Conservation (phyloP, 345 rosid species). For the Excoecaria agallocha region DNA sequence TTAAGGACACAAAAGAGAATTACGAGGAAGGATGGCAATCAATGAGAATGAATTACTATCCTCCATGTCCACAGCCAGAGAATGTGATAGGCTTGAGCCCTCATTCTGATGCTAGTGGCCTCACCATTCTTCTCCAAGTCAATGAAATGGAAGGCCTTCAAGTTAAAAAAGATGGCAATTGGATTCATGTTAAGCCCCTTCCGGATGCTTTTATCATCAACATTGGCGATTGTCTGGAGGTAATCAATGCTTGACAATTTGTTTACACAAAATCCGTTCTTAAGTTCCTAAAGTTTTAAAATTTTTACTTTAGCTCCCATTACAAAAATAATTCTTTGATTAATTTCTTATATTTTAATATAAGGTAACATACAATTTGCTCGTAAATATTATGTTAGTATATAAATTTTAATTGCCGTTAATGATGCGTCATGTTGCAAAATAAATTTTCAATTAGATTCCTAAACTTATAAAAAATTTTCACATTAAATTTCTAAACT, state of each 20-base stretch:
- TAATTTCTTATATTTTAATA: too few species aligned
- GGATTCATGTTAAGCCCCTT: constrained; percentile 35
- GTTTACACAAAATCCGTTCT: too few species aligned
- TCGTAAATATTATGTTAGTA: too few species aligned
- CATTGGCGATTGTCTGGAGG: constrained; percentile 28
- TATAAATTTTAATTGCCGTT: too few species aligned
- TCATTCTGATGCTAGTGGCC: constrained; percentile 24
- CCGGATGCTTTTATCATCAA: constrained; percentile 30
- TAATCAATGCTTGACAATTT: not conserved
- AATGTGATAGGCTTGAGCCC: constrained; percentile 25
- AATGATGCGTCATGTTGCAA: too few species aligned
- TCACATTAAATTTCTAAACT: too few species aligned
- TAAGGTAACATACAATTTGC: too few species aligned
- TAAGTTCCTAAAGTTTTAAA: too few species aligned
- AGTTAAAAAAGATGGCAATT: constrained; percentile 16
- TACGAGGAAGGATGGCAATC: constrained; percentile 23
- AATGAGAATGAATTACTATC: constrained; percentile 33
- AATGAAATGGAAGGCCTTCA: constrained; percentile 32
- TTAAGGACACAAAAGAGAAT: constrained; percentile 4
- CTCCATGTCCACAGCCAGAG: constrained; percentile 28
- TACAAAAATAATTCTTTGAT: too few species aligned
- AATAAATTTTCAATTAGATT: too few species aligned
- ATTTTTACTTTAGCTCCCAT: too few species aligned
- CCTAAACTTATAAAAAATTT: too few species aligned
- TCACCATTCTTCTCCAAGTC: constrained; percentile 32